phyloP scores from a whole-genome alignment of 2,329 filamentous ascomycete species.

The Fusarium denticulatum region DNA sequence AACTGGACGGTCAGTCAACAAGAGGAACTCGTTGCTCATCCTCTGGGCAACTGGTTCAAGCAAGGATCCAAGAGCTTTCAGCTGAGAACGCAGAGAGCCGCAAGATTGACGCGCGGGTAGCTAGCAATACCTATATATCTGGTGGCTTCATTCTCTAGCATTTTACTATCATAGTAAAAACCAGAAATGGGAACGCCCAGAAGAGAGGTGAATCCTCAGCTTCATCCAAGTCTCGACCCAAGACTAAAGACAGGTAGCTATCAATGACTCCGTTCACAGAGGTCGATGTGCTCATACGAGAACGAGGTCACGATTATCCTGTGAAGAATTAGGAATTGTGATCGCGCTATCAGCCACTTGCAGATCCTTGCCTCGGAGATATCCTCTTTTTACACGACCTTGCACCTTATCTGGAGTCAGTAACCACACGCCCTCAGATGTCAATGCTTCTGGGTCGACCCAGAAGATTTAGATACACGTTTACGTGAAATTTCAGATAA shows the following conservation, averaged over 20 bases:
- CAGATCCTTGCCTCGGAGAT: neutral
- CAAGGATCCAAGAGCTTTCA: neutral
- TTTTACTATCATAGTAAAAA: no score
- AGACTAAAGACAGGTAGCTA: no score
- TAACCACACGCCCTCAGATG: neutral
- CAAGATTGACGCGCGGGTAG: neutral
- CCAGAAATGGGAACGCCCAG: no score
- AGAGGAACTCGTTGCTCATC: no score
- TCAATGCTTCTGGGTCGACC: neutral
- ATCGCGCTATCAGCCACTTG: neutral
- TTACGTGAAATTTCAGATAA: neutral
- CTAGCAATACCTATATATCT: no score
- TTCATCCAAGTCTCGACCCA: no score
- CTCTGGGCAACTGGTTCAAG: neutral
- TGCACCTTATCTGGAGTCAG: neutral
- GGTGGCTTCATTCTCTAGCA: no score
- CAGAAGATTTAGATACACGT: neutral
- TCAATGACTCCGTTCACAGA: neutral
- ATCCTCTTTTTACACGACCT: neutral
- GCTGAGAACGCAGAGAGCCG: neutral
- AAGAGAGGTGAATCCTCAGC: no score
- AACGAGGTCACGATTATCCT: neutral
- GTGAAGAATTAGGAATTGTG: neutral
- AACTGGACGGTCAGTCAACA: neutral
- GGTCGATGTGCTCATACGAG: neutral